phyloP scores from a whole-genome alignment of 2,329 filamentous ascomycete species.

The Phaeosphaeria sp. region DNA sequence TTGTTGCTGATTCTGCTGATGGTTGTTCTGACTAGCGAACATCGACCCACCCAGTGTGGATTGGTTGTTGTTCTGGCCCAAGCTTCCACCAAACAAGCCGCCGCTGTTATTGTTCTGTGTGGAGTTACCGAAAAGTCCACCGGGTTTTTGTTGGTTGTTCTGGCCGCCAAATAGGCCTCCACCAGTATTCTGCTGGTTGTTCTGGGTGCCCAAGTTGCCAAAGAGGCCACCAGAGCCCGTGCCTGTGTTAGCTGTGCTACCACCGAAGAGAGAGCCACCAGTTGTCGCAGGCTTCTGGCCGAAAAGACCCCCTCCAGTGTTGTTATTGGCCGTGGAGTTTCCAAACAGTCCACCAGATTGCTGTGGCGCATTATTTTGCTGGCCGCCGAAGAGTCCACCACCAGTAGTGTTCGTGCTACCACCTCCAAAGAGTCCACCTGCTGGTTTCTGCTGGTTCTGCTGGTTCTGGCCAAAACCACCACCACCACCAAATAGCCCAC shows the following conservation, averaged over 20 bases:
- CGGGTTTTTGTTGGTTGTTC: constrained; percentile 52
- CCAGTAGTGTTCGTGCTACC: constrained; percentile 43
- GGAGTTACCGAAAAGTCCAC: constrained; percentile 51
- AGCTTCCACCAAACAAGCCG: constrained; percentile 54
- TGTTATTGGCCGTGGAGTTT: constrained; percentile 54
- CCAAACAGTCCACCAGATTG: constrained; percentile 52
- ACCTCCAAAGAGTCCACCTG: constrained; percentile 41
- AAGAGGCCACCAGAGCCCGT: constrained; percentile 43
- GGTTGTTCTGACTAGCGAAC: constrained; percentile 53
- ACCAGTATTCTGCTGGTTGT: constrained; percentile 38
- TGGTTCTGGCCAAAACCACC: constrained; percentile 45
- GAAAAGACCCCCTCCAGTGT: constrained; percentile 49
- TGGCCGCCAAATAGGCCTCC: constrained; percentile 47
- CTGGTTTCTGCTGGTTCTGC: constrained; percentile 48
- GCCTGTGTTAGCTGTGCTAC: constrained; percentile 20
- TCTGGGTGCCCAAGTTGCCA: constrained; percentile 39
- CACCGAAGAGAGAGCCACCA: constrained; percentile 38
- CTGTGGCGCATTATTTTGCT: constrained; percentile 28
- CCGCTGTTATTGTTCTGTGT: constrained; percentile 49
- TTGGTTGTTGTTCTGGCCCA: constrained; percentile 50
- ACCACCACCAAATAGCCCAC: constrained; percentile 21
- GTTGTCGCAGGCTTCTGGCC: constrained; percentile 35
- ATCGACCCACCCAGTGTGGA: constrained; percentile 45
- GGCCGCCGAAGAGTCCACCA: constrained; percentile 59
- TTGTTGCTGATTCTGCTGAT: constrained; percentile 49